Evolutionary conservation across 371 early-diverging fungal species (phyloP), one percentile per base, ranked within the genome.

Genomic region (Rhizopus stolonifer): DNA sequence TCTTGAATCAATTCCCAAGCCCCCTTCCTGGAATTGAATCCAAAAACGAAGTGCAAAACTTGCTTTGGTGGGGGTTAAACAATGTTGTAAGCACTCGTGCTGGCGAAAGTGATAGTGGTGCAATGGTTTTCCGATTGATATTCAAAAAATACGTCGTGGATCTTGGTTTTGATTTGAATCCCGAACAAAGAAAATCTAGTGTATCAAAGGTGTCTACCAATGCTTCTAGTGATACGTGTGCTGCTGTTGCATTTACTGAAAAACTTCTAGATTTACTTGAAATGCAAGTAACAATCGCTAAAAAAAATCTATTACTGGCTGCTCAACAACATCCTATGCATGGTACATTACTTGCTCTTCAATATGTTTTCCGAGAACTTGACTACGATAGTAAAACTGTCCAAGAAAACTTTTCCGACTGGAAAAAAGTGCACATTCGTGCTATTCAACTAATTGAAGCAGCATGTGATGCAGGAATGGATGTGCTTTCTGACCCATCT

Each of bases 71-170:
- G 74, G 89, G 86, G 7, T 50, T 89, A 42, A 68, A 70, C 45
- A 70, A 80, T 49, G 74, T 87, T 15, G 75, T 67, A 31, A 89
- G 88, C 60, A 84, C 87, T 2, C 69, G 90, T 21, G 88, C 92
- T 5, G 83, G 83, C 19, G 91, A 93, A 61, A 88, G 92, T 60
- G 91, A 91, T 45, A 83, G 87, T 60, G 95, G 92, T 18, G 90
- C 90, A 10, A 79, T 85, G 64, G 64, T 92, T 1, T 74, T 92
- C 52, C 83, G 90, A 26, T 69, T 90, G 56, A 63, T 93, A 29
- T 92, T 91, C 69, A 75, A 77, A 36, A 89, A 89, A 58, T 92
- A 89, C 64, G 88, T 92, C 2, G 56, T 80, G 14, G 68, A 67
- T 15, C 69, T 83, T 31, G 81, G 83, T 15, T 69, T 60, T 49